phyloP scores from a whole-genome alignment of 2,329 filamentous ascomycete genomes.

The Botryotinia calthae region DNA sequence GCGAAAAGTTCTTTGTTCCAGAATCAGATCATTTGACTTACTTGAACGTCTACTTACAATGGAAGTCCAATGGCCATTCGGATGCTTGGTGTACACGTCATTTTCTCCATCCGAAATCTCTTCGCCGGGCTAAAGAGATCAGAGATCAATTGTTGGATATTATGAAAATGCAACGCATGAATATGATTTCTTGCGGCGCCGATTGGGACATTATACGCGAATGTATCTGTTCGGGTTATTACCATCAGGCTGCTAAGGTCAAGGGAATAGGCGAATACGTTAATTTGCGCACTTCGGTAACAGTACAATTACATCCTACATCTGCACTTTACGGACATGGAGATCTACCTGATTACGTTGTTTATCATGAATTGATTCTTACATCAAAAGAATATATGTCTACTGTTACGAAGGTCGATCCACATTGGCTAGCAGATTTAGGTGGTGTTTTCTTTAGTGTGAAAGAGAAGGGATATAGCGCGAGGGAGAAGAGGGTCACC shows the following conservation, averaged over 20 bases:
- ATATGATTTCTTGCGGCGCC: conserved; percentile 81
- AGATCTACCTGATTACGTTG: conserved; percentile 92
- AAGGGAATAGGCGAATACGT: conserved; percentile 97
- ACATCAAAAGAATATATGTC: conserved; percentile 98
- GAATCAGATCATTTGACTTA: conserved; percentile 96
- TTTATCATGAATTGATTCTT: conserved; percentile 96
- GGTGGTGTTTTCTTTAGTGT: conserved; percentile 97
- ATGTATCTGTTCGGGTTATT: conserved; percentile 97
- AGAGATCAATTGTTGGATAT: conserved; percentile 91
- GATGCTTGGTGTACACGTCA: conserved; percentile 92
- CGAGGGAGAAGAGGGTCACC: conserved; percentile 78
- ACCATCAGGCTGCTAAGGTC: conserved; percentile 93
- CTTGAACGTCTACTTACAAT: conserved; percentile 92
- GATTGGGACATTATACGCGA: conserved; percentile 96
- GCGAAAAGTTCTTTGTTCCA: conserved; percentile 97
- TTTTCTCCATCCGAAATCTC: conserved; percentile 91
- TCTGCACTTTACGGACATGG: conserved; percentile 89
- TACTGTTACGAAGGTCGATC: conserved; percentile 92
- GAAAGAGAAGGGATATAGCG: conserved; percentile 95
- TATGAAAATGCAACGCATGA: conserved; percentile 90
- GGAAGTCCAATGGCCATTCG: conserved; percentile 84
- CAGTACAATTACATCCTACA: conserved; percentile 91
- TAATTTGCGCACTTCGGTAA: conserved; percentile 91
- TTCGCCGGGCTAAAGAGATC: conserved; percentile 89
- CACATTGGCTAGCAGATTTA: conserved; percentile 93